Evolutionary conservation across 345 rosid species (phyloP), one percentile per base, ranked within the genome.

Genomic region (Rhizophora mangle): DNA sequence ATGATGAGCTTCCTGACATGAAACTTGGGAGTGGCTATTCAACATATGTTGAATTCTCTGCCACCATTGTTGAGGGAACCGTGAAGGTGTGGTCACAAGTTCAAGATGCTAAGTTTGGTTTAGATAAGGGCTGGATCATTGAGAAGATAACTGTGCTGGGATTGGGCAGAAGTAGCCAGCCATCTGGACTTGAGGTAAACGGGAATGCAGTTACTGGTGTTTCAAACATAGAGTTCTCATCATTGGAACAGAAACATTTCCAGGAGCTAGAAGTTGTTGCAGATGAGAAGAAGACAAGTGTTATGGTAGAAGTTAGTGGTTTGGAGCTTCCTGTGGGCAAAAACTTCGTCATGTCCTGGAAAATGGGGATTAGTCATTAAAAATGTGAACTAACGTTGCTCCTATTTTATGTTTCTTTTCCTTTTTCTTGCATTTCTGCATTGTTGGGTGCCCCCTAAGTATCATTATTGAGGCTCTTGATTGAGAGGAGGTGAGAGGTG

Each of bases 1-100:
- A 95, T 3, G 99, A 95, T 26, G 98, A 95, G 79, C 97, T 87
- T 57, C 97, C 92, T 0, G 94, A 92, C 69, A 95, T 95, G 98
- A 86, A 80, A 71, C 91, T 95, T 6, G 92, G 89, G 57, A 85
- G 77, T 2, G 94, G 98, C 13, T 79, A 76, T 62, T 83, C 98
- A 15, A 82, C 91, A 0, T 87, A 83, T 64, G 77, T 87, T 3
- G 81, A 89, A 11, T 85, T 95, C 49, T 83, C 83, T 64, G 97
- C 96, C 7, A 84, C 89, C 7, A 30, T 84, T 1, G 82, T 76
- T 52, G 47, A 88, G 16, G 91, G 97, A 53, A 79, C 63, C 3
- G 88, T 89, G 77, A 89, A 86, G 79, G 67, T 92, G 64, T 92
- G 99, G 98, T 92, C 98, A 7, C 56, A 86, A 22, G 98, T 95